A percentile compares a stretch with the other conserved stretches of the same genome.
phyloP scores from a whole-genome alignment of 768 basidiomycete species.

The Boletus sp. region DNA sequence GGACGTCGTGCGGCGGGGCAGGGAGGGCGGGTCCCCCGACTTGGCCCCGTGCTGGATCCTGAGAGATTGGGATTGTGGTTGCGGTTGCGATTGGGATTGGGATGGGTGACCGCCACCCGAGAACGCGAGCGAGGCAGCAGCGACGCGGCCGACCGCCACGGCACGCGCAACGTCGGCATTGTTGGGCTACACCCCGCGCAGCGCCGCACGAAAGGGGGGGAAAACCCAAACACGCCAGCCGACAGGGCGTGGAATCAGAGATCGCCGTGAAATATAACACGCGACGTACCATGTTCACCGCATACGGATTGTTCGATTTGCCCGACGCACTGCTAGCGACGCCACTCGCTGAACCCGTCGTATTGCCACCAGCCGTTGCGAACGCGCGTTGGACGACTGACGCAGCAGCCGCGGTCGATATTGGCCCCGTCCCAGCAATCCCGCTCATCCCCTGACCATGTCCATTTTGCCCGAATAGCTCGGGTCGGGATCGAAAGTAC shows the following conservation, averaged over 20 bases:
- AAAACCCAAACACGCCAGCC: too few relatives aligned
- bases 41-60: neutral
- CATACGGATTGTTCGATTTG: slow-evolving; percentile 35
- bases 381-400: slow-evolving; percentile 47
- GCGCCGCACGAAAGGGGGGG: too few relatives aligned
- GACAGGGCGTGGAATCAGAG: too few relatives aligned
- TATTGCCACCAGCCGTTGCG: slow-evolving; percentile 31
- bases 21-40: neutral
- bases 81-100: neutral
- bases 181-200: too few relatives aligned
- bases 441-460: slow-evolving; percentile 14
- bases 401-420: slow-evolving; percentile 31
- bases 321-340: neutral
- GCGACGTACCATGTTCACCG: slow-evolving; percentile 31
- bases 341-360: slow-evolving; percentile 6
- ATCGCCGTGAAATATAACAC: too few relatives aligned
- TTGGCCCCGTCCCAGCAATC: slow-evolving; percentile 16
- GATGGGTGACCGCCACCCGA: slow-evolving; percentile 14
- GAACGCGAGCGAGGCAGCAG: slow-evolving; percentile 52
- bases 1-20: neutral
- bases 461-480: slow-evolving; percentile 44
- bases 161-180: slow-evolving; percentile 41
- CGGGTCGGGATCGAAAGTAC: slow-evolving; percentile 72
- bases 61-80: too few relatives aligned
- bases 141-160: slow-evolving; percentile 45